Conservation (phyloP, 2,329 filamentous ascomycete genomes). For the Colletotrichum tamarilloi region DNA sequence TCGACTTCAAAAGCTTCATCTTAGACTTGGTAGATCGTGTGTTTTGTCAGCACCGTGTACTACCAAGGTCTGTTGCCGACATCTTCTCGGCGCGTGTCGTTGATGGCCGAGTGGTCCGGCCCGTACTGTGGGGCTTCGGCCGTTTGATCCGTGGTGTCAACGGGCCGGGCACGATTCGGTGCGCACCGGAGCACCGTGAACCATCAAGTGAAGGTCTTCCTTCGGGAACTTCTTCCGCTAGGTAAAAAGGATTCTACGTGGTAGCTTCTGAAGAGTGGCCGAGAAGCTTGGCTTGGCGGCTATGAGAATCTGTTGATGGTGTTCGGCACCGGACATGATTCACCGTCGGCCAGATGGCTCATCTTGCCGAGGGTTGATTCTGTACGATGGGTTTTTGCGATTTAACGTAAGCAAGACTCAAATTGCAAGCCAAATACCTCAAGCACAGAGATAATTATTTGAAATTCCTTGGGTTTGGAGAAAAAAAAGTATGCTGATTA, state of each 20-base stretch:
- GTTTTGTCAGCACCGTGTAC: no score
- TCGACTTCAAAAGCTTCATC: background rate
- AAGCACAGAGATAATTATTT: no score
- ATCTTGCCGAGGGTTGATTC: background rate
- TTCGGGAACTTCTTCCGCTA: background rate
- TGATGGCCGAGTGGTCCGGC: background rate
- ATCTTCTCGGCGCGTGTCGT: background rate
- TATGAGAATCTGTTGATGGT: background rate
- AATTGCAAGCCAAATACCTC: no score
- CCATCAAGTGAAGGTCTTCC: background rate
- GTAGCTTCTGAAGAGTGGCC: no score
- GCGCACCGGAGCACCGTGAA: background rate
- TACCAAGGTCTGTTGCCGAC: background rate
- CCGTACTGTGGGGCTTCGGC: background rate
- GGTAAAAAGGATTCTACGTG: rapidly evolving
- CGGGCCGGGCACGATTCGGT: background rate
- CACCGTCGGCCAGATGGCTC: background rate
- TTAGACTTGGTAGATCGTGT: background rate
- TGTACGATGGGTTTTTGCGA: no score
- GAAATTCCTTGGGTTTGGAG: no score
- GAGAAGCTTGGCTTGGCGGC: background rate
- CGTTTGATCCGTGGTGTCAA: background rate
- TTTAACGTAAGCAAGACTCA: no score
- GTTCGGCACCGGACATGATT: background rate
- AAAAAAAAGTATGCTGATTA: no score